Base-by-base conservation (phyloP, 2,329 filamentous ascomycete species). In the Diaporthe sp. region DNA sequence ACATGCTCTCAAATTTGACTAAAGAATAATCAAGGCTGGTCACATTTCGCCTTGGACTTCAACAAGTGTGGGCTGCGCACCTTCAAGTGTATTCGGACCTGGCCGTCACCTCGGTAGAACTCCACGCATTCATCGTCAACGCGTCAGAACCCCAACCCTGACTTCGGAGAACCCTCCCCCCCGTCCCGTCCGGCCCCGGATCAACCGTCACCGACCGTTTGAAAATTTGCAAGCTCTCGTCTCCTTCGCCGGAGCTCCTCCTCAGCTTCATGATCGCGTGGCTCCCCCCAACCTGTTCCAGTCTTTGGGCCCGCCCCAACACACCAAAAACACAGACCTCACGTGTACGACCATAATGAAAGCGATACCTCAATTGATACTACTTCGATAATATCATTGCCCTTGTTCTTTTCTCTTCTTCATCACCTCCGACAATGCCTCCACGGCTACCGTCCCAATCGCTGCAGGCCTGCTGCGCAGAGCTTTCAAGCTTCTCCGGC, bases 361-460 rank as follows among this genome's bases (percentile, higher is more conserved):
- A 52, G 38, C 30, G 35, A 60, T 45, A 42, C 58, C 42, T 45
- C 47, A 52, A 64, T 66, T 69, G 57, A 57, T 71, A 35, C 30
- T 45, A 28, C 50, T 10, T 40, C 67, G 35, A 55, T 57, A 64
- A 47, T 40, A n/a, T 25, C 50, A 50, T 22, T 54, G 12, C 28
- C 57, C 35, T 28, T 12, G 42, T 42, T n/a, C 33, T 40, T 13
- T 54, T 28, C 28, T 64, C 54, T n/a, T 38, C 47, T 52, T n/a
- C 33, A n/a, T 22, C 45, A 15, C 47, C 33, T 57, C 28, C 47
- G 64, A 71, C 33, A n/a, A 76, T 76, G 75, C 75, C 75, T 61
- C 73, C 71, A 4, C 67, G 75, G 54, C 47, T 76, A 72, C 68
- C 75, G 22, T 50, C 75, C 33, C 73, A 76, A 22, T 72, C 72